phyloP scores from a whole-genome alignment of 2,329 filamentous ascomycete species.

The Fonsecaea nubica region DNA sequence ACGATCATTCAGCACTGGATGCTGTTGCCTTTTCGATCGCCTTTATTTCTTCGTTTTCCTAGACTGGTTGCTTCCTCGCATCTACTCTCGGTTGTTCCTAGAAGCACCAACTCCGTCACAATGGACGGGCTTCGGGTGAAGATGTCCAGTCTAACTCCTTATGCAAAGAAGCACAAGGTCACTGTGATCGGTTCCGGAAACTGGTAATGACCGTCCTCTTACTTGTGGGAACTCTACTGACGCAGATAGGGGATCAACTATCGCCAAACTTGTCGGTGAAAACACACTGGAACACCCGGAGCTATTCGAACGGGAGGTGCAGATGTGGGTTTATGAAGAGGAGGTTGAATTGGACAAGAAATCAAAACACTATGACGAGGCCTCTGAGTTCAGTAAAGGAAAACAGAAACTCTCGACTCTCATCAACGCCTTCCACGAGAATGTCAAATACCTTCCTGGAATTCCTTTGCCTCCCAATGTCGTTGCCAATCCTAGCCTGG shows the following conservation, averaged over 20 bases:
- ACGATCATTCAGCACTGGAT: constrained; percentile 22
- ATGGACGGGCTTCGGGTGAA: constrained; percentile 38
- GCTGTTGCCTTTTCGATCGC: constrained; percentile 27
- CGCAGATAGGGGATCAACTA: constrained; percentile 81
- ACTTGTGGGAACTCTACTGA: background rate
- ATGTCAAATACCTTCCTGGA: constrained; percentile 95
- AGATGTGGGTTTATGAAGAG: constrained; percentile 99
- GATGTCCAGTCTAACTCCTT: constrained; percentile 59
- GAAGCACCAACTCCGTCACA: constrained; percentile 10
- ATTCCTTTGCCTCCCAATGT: constrained; percentile 83
- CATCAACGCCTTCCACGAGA: constrained; percentile 94
- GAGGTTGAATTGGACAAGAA: constrained; percentile 75
- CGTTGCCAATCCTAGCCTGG: constrained; percentile 79
- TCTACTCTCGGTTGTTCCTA: background rate
- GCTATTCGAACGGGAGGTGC: constrained; percentile 84
- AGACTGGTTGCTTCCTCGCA: constrained; percentile 23
- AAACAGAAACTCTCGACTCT: constrained; percentile 86
- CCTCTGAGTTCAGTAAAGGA: constrained; percentile 63
- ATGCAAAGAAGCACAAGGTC: constrained; percentile 83
- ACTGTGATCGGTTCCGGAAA: constrained; percentile 95
- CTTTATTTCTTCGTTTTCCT: constrained; percentile 26
- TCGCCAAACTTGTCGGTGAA: constrained; percentile 95
- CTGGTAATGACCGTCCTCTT: constrained; percentile 65
- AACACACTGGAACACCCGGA: constrained; percentile 79
- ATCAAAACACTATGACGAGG: constrained; percentile 74